Base-by-base conservation (phyloP, 805 yeast genomes). In the Candida krabiensis region DNA sequence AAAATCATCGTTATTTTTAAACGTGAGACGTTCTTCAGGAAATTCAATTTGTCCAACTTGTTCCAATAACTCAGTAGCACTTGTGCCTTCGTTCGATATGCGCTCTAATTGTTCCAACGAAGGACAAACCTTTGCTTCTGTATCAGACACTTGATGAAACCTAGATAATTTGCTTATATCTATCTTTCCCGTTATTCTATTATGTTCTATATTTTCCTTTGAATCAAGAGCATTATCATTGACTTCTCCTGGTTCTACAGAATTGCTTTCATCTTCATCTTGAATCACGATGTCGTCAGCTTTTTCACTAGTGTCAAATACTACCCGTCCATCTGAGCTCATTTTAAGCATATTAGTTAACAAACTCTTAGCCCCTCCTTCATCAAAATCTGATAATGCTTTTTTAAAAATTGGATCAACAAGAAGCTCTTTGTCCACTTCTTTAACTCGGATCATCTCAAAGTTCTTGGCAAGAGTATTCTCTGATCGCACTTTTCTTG, bases 331-430 rank as follows among this genome's bases (percentile, higher is more conserved):
- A 0, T 67, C 51, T 2, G 57, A 25, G 40, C 75, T 75, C 30
- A 75, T 67, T 40, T 62, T 67, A 33, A 77, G 60, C 34, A 79
- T 70, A 47, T 77, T 77, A 40, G 72, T 58, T 17, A 77, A 57
- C 33, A 77, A 57, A 44, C 78, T 70, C 46, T 73, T 74, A 14
- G 81, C 77, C 1, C 82, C 82, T n/a, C 81, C 82, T 59, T 77
- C 81, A 54, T 77, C 82, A 45, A 77, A 77, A 35, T 74, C 79
- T 0, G 81, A 69, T 37, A 77, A 58, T 0, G 80, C 79, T 43
- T 73, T 61, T 46, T 74, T 76, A 52, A 77, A 77, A n/a, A 77
- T 65, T 1, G 82, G 82, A 49, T 77, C 80, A 13, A 73, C 70
- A 4, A 70, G 64, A 2, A 74, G 51, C 46, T 76, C 79, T 45